A percentile compares a stretch with the other conserved stretches of the same genome.
Evolutionary conservation across 176 grass and related monocot species (phyloP).

Genomic region (Carex cristatella): DNA sequence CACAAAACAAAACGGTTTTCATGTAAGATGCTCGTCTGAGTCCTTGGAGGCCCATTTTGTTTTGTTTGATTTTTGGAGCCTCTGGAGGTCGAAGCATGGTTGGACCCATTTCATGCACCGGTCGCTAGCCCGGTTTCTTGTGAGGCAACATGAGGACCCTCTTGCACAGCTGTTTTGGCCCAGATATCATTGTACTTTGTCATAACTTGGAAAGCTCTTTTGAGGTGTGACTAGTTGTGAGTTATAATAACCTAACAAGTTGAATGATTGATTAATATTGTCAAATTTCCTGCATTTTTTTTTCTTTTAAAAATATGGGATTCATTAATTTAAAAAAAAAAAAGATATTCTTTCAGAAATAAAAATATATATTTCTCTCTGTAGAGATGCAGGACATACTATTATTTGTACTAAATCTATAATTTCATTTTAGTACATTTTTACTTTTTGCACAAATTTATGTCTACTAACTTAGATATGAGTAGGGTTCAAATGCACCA

Average conservation of each 20-base stretch:
- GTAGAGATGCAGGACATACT: too few species aligned
- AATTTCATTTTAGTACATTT: too few species aligned
- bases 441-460: too few species aligned
- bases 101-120: background rate
- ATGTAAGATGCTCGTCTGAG: background rate
- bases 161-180: background rate
- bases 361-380: too few species aligned
- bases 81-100: background rate
- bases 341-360: too few species aligned
- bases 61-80: background rate
- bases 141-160: constrained; percentile 6
- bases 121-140: background rate
- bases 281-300: background rate
- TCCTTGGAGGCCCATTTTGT: background rate
- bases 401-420: too few species aligned
- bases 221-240: too few species aligned
- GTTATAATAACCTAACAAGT: too few species aligned
- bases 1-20: background rate
- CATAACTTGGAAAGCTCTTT: background rate
- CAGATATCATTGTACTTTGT: background rate
- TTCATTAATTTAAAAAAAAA: background rate
- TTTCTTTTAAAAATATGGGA: background rate
- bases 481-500: too few species aligned
- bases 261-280: background rate
- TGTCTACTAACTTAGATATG: too few species aligned